A percentile compares a stretch with the other conserved stretches of the same genome.
Conservation (phyloP, 2,329 filamentous ascomycete genomes). For the Arthrinium puccinioides region DNA sequence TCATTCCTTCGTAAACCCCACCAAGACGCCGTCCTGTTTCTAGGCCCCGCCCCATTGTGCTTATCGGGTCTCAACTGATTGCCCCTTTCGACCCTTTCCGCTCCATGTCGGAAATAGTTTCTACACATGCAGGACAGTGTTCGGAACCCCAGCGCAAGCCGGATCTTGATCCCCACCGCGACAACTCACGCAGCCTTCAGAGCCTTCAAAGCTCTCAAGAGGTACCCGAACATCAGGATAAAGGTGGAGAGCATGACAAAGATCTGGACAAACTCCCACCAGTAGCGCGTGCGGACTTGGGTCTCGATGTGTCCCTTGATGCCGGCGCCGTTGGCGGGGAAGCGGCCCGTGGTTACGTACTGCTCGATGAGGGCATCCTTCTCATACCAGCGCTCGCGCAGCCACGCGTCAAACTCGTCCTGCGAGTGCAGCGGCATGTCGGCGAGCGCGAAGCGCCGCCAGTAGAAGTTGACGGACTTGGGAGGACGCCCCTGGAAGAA, state of each 20-base stretch:
- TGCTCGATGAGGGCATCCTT: constrained; percentile 87
- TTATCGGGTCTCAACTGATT: no score
- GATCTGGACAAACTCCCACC: constrained; percentile 49
- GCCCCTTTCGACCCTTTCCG: no score
- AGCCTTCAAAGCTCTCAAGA: constrained; percentile 15
- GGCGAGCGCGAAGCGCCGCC: constrained; percentile 74
- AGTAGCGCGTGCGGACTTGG: constrained; percentile 44
- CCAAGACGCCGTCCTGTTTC: no score
- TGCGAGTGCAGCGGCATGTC: constrained; percentile 74
- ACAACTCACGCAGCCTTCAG: no score
- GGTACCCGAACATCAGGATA: constrained; percentile 31
- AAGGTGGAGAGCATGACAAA: constrained; percentile 41
- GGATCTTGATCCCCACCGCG: no score
- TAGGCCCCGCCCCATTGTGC: no score
- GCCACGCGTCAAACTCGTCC: constrained; percentile 75
- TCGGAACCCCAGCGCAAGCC: neutral
- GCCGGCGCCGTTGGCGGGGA: constrained; percentile 61
- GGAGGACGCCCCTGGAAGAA: constrained; percentile 85
- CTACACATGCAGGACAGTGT: no score
- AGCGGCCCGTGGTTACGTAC: constrained; percentile 69
- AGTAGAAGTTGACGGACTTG: constrained; percentile 95
- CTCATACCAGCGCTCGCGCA: constrained; percentile 80
- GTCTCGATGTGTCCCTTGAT: constrained; percentile 47
- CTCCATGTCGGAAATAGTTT: no score
- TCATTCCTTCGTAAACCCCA: no score